Base-by-base conservation (phyloP, 768 basidiomycete genomes). In the Lactarius deliciosus region DNA sequence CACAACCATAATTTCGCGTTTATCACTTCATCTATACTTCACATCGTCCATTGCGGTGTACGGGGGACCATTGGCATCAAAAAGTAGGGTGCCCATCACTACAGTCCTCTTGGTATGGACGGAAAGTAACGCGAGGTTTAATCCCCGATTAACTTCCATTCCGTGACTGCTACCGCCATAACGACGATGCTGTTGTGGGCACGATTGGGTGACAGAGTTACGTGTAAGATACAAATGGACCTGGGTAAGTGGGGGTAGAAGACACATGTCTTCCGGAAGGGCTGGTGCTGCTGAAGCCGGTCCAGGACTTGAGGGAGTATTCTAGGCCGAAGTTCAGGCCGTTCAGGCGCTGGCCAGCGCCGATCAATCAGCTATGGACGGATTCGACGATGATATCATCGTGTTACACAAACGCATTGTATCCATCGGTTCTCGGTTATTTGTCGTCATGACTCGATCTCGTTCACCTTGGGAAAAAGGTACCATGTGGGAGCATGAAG, bases 21-120 rank as follows among this genome's bases (percentile, higher is more conserved):
- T 64, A 64, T 68, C 36, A 45, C 47, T 64, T 45, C 62, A 64
- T 67, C 62, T 60, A 67, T 67, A 64, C 58, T 63, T 64, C 50
- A 53, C 45, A 34, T 50, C 38, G 30, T 66, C 28, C 57, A 36
- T 28, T 50, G 40, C 28, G 57, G 58, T 67, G 57, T 59, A 67
- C 50, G 40, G 34, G 22, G 58, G 66, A 58, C 50, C 62, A 60
- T 30, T 32, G 45, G 36, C 62, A 18, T 22, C 41, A 60, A 28
- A 60, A 34, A 34, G 9, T 11, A 57, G 56, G 56, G 55, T 56
- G 38, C 61, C 38, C 53, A 55, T 53, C 25, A 53, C 25, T 53
- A 53, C 25, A 11, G 6, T 22, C 50, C 4, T n/a, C n/a, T 11
- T 50, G n/a, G n/a, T n/a, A 47, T n/a, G n/a, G 8, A 47, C 20